Base-by-base conservation (phyloP, 352 stramenopile species). In the Salisapilia sapeloensis region DNA sequence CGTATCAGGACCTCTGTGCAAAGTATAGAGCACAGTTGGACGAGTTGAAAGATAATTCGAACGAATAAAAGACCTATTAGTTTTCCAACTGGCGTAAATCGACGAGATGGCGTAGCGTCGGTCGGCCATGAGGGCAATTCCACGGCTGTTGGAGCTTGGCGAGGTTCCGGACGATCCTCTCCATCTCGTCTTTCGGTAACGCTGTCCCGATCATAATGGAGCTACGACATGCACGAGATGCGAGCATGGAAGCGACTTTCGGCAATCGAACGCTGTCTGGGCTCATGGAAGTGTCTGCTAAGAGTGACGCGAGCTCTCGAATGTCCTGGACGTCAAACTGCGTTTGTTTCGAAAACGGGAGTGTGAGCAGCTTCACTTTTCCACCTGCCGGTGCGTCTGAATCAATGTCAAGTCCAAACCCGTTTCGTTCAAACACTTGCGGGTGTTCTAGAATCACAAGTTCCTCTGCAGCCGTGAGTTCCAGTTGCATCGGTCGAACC, bases 171-270 rank as follows among this genome's bases (percentile, higher is more conserved):
- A 98, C 77, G 24, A 85, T 82, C 62, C 74, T 75, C 27, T 75
- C 56, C 91, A 98, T 97, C 35, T 97, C 78, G 15, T 85, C 74
- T 32, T 71, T 60, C 35, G 81, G 83, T 19, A 98, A 53, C 24
- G 85, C 76, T 11, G 75, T 96, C 6, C 92, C 94, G 48, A 98
- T 97, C 93, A 98, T 98, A 28, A 98, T 92, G 25, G 83, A 94
- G 28, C 53, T 78, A 29, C 93, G 75, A 42, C 93, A 99, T 8
- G 93, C 91, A 22, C 91, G 62, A 31, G 65, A 96, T 12, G 94
- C 94, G 64, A 97, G 97, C 87, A 98, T 97, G 16, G 83, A 64
- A 48, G 94, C 85, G 8, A 95, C 64, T 50, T 97, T 97, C 1
- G 92, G 92, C 31, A 98, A 58, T 6, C 87, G 61, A 18, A 95